These are phyloP conservation scores for Aureobasidium vineae DNA, from an alignment of 2,329 filamentous ascomycete genomes.

Conservation along the genomic window DNA sequence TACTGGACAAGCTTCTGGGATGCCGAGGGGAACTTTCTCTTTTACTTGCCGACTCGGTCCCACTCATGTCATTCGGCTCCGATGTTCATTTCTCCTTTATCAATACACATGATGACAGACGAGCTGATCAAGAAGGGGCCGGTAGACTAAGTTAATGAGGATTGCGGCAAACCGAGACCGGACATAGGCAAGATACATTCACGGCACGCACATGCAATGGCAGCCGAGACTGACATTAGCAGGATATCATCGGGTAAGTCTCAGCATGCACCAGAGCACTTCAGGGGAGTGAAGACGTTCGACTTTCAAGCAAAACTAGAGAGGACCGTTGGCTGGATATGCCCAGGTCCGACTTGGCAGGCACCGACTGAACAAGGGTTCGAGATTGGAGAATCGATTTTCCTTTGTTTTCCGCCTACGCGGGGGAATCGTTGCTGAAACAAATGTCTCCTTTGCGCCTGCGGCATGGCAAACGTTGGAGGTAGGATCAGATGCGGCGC, in stretches of 20 bases:
- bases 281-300: constrained; percentile 10
- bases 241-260: neutral
- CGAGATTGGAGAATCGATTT: neutral
- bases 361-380: neutral
- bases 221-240: constrained; percentile 6
- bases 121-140: constrained; percentile 1
- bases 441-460: neutral
- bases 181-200: neutral
- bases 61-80: neutral
- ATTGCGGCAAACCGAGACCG: neutral
- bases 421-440: neutral
- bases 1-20: neutral
- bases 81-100: constrained; percentile 14
- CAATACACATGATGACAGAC: neutral
- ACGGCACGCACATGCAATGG: neutral
- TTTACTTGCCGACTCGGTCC: neutral
- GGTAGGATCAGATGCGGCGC: neutral
- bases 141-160: constrained; percentile 1
- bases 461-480: neutral
- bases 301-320: constrained; percentile 10
- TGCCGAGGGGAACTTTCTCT: neutral
- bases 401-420: neutral
- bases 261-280: neutral
- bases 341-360: constrained; percentile 7
- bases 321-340: neutral